phyloP scores from a whole-genome alignment of 441 rosid genomes.

The Bocquillonia castaneifolia region DNA sequence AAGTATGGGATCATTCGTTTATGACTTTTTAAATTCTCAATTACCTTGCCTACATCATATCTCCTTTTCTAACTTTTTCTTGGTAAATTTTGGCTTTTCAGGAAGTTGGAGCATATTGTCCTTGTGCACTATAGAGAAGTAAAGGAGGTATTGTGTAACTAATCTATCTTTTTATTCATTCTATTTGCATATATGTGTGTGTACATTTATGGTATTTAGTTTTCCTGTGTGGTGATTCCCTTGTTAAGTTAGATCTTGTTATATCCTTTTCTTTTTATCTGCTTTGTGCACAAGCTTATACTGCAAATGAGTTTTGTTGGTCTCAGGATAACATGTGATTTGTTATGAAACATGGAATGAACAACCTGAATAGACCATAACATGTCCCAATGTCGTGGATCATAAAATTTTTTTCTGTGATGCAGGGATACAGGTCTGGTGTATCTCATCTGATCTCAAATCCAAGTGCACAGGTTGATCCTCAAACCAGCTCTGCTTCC shows the following conservation, averaged over 20 bases:
- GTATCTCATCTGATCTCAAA: slow-evolving; percentile 31
- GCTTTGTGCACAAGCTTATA: not conserved
- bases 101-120: slow-evolving; percentile 60
- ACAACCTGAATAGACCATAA: not conserved
- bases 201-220: not conserved
- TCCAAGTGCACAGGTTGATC: slow-evolving; percentile 31
- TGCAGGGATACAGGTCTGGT: slow-evolving; percentile 50
- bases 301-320: not conserved
- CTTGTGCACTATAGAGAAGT: slow-evolving; percentile 72
- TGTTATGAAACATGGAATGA: not conserved
- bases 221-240: not conserved
- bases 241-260: not conserved
- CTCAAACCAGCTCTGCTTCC: slow-evolving; percentile 33
- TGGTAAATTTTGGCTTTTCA: slow-evolving; percentile 28
- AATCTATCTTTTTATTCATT: slow-evolving; percentile 9
- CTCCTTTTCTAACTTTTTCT: not conserved
- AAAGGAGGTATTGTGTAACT: slow-evolving; percentile 44
- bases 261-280: not conserved
- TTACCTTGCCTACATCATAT: not conserved
- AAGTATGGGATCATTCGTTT: not conserved
- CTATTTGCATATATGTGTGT: not conserved
- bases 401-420: slow-evolving; percentile 11
- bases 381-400: not conserved
- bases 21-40: not conserved
- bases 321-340: not conserved